Evolutionary conservation across 2,329 filamentous ascomycete species (phyloP), one percentile per base, ranked within the genome.

Genomic region (Xylariomycetidae sp.): DNA sequence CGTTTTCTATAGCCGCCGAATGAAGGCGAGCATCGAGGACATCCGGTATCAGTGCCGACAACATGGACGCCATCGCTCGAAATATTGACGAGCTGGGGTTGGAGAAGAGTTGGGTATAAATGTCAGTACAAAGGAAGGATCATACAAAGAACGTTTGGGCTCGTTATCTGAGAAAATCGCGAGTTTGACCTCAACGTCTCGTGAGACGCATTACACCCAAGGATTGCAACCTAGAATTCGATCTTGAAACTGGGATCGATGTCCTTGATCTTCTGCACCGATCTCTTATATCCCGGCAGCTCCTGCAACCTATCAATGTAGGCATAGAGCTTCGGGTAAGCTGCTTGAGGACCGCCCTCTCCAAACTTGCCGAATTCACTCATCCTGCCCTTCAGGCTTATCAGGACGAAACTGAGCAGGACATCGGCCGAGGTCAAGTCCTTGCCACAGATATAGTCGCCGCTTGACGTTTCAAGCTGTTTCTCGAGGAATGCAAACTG

Each of bases 391-490:
- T 61, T 59, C 22, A 60, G 60, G 8, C 61, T 61, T 31, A 76
- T 61, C 35, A 76, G 54, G 10, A 64, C 64, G 54, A 70, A 76
- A 53, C 68, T 72, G 46, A 75, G 54, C 33, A 75, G 53, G 36
- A 76, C 67, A 40, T 74, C 72, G 6, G 69, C 72, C 1, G 70
- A 65, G 2, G 69, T 70, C 32, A 76, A 59, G 25, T 56, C 46
- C 14, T 57, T 48, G 16, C 71, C 68, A 44, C 71, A 74, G 17
- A 76, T 55, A 48, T 70, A 76, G 19, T 63, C 61, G 1, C 52
- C 56, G 7, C 47, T 52, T 0, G 68, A 67, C 5, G 64, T 67
- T 17, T 57, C 51, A 12, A 76, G 62, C 40, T 68, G 64, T 19
- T 60, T 51, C 44, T 76, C 68, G 25, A 77, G 46, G 47, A 76